Base-by-base conservation (phyloP, 108 stramenopile genomes). In the Discostella pseudostelligera region DNA sequence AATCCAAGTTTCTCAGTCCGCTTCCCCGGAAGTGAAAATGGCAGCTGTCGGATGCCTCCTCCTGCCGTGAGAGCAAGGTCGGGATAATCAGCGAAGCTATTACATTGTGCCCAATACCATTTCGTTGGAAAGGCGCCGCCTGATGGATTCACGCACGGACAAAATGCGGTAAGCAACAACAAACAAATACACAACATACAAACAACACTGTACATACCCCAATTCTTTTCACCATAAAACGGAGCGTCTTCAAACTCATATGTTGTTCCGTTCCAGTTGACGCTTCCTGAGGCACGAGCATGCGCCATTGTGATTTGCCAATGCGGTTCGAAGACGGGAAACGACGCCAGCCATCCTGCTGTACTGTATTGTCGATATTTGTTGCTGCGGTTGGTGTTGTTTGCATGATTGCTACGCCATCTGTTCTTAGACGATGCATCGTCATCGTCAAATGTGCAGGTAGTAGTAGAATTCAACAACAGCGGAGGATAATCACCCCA, bases 221-320 rank as follows among this genome's bases (percentile, higher is more conserved):
- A 95, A 79, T 95, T 95, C 80, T 95, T 92, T 49, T 95, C 94
- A 20, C 87, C 90, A 68, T 95, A 95, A 65, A 95, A 91, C 8
- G 88, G 88, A 39, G 83, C 87, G 73, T 90, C 66, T 13, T 67
- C 24, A 78, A 95, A 90, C 36, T 80, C 62, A 61, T 89, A 87
- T 19, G 50, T 32, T 2, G 75, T 79, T 20, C 82, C 81, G 40
- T 92, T 87, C 90, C 88, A 89, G 22, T 51, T 72, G n/a, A 88
- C 45, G 5, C 35, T 66, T 42, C 90, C 91, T 17, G 83, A 69
- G 12, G 90, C 93, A 17, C 84, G 63, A 28, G 82, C 93, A 80
- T 90, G 82, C 1, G 87, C 84, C 77, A 92, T 67, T 5, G 89
- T 90, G 3, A 95, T 86, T 78, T 95, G 93, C 90, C 90, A 95